Conservation (phyloP, 208 protist species). For the Acanthamoeba royreba region DNA sequence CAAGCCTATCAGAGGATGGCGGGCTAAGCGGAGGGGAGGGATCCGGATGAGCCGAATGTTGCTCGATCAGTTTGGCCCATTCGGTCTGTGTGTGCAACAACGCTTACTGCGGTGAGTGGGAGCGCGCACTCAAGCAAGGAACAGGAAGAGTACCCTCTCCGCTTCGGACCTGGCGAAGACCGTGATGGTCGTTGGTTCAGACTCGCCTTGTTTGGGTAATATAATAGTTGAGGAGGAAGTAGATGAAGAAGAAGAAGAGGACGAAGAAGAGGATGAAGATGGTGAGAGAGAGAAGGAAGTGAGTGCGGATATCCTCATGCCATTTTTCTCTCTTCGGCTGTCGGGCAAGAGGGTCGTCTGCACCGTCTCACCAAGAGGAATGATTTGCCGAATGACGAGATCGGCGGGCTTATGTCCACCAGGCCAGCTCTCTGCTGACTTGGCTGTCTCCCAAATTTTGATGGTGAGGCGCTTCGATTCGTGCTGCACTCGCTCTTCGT, state of each 20-base stretch:
- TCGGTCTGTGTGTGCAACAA: neutral
- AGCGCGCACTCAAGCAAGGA: neutral
- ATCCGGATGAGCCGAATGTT: too few species aligned
- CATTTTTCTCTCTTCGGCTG: neutral
- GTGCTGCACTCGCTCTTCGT: neutral
- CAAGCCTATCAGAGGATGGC: too few species aligned
- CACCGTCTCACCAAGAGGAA: neutral
- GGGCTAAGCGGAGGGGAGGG: too few species aligned
- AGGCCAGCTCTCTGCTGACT: neutral
- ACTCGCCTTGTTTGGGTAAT: neutral
- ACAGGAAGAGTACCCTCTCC: neutral
- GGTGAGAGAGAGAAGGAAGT: neutral
- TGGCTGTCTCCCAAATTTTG: neutral
- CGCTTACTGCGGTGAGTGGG: neutral
- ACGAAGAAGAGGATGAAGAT: neutral
- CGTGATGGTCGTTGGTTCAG: neutral
- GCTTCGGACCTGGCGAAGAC: neutral
- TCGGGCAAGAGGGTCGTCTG: neutral
- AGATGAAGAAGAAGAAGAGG: neutral
- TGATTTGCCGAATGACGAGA: neutral
- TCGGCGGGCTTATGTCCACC: neutral
- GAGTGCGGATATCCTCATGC: neutral
- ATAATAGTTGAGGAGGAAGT: neutral
- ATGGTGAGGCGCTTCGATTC: slow-evolving; percentile 1
- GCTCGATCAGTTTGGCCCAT: neutral